These are phyloP conservation scores for Dendrobium nobile DNA, from an alignment of 106 monocot species.

Conservation along the genomic window DNA sequence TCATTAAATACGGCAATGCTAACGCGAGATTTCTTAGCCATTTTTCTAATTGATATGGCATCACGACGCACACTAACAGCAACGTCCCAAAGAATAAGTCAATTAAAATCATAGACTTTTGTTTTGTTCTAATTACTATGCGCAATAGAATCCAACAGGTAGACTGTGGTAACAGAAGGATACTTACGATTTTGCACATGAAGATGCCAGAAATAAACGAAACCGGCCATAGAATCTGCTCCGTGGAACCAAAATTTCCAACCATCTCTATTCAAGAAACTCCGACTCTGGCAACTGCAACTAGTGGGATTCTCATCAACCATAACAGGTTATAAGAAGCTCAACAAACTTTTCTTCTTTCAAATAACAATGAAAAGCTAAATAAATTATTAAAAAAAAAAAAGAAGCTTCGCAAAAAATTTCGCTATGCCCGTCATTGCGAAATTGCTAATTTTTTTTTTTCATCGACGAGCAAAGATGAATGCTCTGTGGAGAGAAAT, in stretches of 20 bases:
- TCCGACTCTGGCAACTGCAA: neutral
- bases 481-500: neutral
- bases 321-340: neutral
- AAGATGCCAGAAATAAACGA: slow-evolving; percentile 53
- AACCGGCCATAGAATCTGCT: slow-evolving; percentile 46
- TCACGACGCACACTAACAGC: neutral
- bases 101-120: neutral
- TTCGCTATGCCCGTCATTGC: neutral
- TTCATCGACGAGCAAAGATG: neutral
- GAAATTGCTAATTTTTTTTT: neutral
- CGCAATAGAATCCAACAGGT: neutral
- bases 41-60: neutral
- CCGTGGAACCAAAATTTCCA: slow-evolving; percentile 27
- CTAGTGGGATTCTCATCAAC: neutral
- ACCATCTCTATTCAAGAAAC: slow-evolving; percentile 18
- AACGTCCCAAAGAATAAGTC: no score
- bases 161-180: neutral
- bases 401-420: neutral
- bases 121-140: neutral
- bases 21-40: neutral
- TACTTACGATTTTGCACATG: slow-evolving; percentile 73
- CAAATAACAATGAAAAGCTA: neutral
- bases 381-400: neutral
- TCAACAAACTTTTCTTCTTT: neutral
- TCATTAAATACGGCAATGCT: neutral